Percentiles rank a stretch among this genome's conserved stretches.
phyloP scores from a whole-genome alignment of 352 stramenopile genomes.

The Globisporangium nodosum region DNA sequence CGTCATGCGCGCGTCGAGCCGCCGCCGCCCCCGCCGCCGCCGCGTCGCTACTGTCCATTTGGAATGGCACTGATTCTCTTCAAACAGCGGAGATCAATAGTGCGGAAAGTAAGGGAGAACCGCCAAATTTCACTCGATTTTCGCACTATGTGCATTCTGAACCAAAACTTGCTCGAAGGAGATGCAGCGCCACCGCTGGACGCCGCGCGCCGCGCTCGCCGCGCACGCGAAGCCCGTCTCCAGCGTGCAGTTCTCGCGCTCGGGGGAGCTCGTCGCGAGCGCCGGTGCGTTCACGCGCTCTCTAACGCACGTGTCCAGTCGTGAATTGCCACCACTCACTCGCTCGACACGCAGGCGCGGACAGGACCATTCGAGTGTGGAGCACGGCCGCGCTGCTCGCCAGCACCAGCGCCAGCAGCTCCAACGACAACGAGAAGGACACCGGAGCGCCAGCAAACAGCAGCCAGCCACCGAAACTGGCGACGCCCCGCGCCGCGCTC shows the following conservation, averaged over 20 bases:
- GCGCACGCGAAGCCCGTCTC: conserved; percentile 72
- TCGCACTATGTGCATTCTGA: background rate
- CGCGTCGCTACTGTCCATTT: background rate
- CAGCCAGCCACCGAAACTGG: background rate
- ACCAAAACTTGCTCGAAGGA: background rate
- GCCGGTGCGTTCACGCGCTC: conserved; percentile 32
- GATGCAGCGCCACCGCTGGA: conserved; percentile 1
- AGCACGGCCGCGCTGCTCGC: conserved; percentile 20
- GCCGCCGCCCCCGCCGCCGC: no score
- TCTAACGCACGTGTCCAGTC: background rate
- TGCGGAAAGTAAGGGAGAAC: background rate
- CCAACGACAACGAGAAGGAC: no score
- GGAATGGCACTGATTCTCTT: no score
- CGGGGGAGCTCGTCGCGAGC: conserved; percentile 49
- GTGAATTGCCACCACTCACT: background rate
- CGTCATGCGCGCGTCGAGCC: background rate
- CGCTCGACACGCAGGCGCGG: conserved; percentile 37
- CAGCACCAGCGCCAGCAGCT: background rate
- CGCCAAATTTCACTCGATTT: background rate
- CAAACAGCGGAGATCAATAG: background rate
- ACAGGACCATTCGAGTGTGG: conserved; percentile 80
- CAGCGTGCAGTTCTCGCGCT: conserved; percentile 61
- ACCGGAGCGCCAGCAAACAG: background rate
- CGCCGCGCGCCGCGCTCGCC: conserved; percentile 8
- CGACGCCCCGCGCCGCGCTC: conserved; percentile 31